A percentile compares a stretch with the other conserved stretches of the same genome.
Evolutionary conservation across 768 basidiomycete species (phyloP).

Genomic region (Trametes cinnabarina): DNA sequence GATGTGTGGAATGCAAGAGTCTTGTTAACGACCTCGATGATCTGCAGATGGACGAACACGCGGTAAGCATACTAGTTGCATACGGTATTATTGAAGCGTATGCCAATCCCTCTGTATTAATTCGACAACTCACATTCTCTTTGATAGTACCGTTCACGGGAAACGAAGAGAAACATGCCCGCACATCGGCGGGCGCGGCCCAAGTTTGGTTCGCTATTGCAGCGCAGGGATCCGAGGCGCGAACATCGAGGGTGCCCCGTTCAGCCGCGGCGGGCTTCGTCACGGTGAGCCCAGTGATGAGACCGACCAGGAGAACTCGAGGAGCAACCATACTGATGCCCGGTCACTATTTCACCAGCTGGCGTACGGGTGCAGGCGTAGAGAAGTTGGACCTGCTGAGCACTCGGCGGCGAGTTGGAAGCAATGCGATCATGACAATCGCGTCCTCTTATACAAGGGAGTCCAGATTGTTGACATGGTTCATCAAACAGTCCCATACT

Average conservation of each 20-base stretch:
- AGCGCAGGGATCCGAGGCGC: constrained; percentile 45
- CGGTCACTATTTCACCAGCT: too few relatives aligned
- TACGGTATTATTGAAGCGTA: too few relatives aligned
- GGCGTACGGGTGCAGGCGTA: too few relatives aligned
- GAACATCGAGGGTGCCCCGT: not conserved
- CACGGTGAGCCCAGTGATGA: not conserved
- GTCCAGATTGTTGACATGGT: too few relatives aligned
- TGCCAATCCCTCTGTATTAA: too few relatives aligned
- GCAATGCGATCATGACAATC: too few relatives aligned
- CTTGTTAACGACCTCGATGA: constrained; percentile 56
- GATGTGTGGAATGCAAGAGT: constrained; percentile 62
- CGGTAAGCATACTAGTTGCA: not conserved
- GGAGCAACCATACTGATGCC: constrained; percentile 12
- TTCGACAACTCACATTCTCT: constrained; percentile 48
- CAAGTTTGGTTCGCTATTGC: constrained; percentile 53
- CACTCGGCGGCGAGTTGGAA: too few relatives aligned
- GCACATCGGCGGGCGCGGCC: constrained; percentile 50
- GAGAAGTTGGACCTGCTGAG: too few relatives aligned
- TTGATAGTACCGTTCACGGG: constrained; percentile 46
- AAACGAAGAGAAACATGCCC: constrained; percentile 51
- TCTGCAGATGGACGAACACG: constrained; percentile 31
- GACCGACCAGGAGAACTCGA: constrained; percentile 4
- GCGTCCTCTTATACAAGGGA: too few relatives aligned
- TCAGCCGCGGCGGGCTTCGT: not conserved
- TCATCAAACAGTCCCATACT: not conserved